Conservation (phyloP, 768 basidiomycete species). For the Termitomyces eurrhizus region DNA sequence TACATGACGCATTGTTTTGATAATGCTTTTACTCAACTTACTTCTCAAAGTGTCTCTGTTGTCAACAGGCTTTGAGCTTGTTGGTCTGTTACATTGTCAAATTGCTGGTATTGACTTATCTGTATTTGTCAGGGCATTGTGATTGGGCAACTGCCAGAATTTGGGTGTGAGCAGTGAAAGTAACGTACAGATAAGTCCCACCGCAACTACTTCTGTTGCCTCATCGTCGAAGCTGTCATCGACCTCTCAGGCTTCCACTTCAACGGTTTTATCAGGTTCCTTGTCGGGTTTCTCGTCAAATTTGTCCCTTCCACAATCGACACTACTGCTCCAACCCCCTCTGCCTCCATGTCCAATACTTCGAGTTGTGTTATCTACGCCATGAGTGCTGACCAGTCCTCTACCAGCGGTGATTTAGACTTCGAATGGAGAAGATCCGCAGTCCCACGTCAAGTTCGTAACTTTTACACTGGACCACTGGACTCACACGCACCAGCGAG, state of each 20-base stretch:
- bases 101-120: conserved; percentile 41
- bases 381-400: background rate
- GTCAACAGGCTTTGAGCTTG: conserved; percentile 51
- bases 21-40: conserved; percentile 27
- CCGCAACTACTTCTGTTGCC: background rate
- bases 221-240: background rate
- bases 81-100: conserved; percentile 58
- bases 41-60: conserved; percentile 44
- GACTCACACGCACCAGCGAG: conserved; percentile 41
- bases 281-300: background rate
- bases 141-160: conserved; percentile 33
- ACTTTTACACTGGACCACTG: conserved; percentile 33
- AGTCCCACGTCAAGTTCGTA: conserved; percentile 48
- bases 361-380: background rate
- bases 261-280: conserved; percentile 9
- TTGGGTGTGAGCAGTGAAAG: conserved; percentile 26
- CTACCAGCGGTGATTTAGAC: conserved; percentile 27
- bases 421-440: conserved; percentile 45
- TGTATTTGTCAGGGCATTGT: conserved; percentile 39
- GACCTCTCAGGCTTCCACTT: background rate
- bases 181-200: conserved; percentile 2
- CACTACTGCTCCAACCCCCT: background rate
- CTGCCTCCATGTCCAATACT: conserved; percentile 5
- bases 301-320: conserved; percentile 8
- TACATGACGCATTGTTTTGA: background rate